Evolutionary conservation across 225 moss, liverwort and hornwort genomes (phyloP).

Genomic region (Polytrichum commune): DNA sequence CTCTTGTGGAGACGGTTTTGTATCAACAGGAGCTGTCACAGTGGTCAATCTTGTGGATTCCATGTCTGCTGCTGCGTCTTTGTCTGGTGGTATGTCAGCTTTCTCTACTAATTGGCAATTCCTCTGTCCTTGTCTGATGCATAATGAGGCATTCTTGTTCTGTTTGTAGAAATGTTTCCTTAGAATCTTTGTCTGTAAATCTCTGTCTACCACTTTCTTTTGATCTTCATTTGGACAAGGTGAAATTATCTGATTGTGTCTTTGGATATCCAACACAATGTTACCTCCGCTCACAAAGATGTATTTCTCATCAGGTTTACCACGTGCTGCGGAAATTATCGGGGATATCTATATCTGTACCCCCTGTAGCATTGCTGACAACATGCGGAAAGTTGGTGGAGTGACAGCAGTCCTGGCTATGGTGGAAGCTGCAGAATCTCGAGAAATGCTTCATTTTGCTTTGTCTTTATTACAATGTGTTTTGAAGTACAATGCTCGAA

Average conservation of each 20-base stretch:
- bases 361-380: conserved; percentile 78
- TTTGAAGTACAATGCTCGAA: conserved; percentile 74
- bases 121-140: too few relatives aligned
- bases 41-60: conserved; percentile 86
- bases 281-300: background rate
- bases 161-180: too few relatives aligned
- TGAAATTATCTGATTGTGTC: too few relatives aligned
- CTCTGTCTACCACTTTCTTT: too few relatives aligned
- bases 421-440: conserved; percentile 83
- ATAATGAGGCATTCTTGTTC: too few relatives aligned
- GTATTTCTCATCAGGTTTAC: conserved; percentile 56
- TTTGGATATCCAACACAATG: background rate
- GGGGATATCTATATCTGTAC: conserved; percentile 87
- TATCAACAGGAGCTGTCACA: conserved; percentile 65
- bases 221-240: too few relatives aligned
- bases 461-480: conserved; percentile 75
- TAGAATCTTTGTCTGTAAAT: too few relatives aligned
- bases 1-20: conserved; percentile 52
- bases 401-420: conserved; percentile 89
- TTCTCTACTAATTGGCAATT: background rate
- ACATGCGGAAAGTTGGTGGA: conserved; percentile 81
- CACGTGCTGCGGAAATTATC: conserved; percentile 62
- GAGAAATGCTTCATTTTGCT: conserved; percentile 81
- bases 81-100: conserved; percentile 57
- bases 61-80: conserved; percentile 68